Percentiles rank a stretch among this genome's conserved stretches.
Conservation (phyloP, 2,329 filamentous ascomycete genomes). For the Pseudodiploospora longispora region DNA sequence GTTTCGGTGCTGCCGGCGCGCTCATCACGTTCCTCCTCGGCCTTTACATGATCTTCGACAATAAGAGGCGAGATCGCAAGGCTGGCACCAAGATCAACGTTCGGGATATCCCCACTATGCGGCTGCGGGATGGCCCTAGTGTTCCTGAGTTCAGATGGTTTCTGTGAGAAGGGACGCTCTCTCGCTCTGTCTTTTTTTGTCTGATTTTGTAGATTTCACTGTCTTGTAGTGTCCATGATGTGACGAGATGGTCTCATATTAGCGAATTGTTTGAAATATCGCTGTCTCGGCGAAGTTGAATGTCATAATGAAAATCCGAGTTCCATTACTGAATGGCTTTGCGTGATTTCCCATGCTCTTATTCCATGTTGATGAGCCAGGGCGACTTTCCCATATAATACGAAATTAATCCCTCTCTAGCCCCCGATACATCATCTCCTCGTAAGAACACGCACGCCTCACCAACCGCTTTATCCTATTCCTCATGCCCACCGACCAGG, state of each 20-base stretch:
- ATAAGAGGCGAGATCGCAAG: slow-evolving; percentile 46
- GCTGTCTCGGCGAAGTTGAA: no score
- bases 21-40: slow-evolving; percentile 47
- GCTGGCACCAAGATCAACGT: slow-evolving; percentile 38
- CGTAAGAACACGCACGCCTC: slow-evolving; percentile 26
- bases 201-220: not conserved
- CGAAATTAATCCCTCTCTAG: no score
- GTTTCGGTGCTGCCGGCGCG: slow-evolving; percentile 54
- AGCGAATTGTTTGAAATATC: no score
- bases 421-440: slow-evolving; percentile 21
- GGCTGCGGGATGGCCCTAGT: slow-evolving; percentile 39
- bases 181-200: not conserved
- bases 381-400: no score
- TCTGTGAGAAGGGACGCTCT: slow-evolving; percentile 15
- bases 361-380: no score
- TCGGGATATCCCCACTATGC: slow-evolving; percentile 41
- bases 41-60: slow-evolving; percentile 50
- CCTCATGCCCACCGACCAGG: slow-evolving; percentile 26
- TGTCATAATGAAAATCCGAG: no score
- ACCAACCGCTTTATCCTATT: slow-evolving; percentile 26
- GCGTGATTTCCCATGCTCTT: no score
- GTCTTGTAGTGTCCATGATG: no score
- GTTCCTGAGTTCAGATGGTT: slow-evolving; percentile 45
- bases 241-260: no score
- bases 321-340: no score